Evolutionary conservation across 768 basidiomycete species (phyloP).

Genomic region (Agaricus sinodeliciosus): DNA sequence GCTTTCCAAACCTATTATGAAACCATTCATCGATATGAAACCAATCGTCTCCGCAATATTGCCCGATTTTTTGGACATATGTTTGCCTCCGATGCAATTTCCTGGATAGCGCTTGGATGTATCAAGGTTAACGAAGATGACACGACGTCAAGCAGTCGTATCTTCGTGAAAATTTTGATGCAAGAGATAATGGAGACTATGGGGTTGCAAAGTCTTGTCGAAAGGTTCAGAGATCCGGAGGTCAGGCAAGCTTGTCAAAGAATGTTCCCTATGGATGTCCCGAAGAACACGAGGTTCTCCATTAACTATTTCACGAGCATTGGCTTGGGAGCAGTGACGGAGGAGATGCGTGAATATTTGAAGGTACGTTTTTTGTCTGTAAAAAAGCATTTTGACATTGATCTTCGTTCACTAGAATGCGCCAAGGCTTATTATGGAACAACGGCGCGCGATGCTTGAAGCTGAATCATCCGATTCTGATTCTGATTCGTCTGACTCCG

Average conservation of each 20-base stretch:
- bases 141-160: slow-evolving; percentile 92
- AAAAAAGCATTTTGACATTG: neutral
- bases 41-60: slow-evolving; percentile 95
- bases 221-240: slow-evolving; percentile 87
- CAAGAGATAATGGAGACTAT: slow-evolving; percentile 92
- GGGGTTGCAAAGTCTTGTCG: slow-evolving; percentile 81
- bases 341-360: slow-evolving; percentile 94
- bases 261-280: slow-evolving; percentile 96
- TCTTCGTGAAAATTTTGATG: slow-evolving; percentile 96
- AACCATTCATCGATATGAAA: slow-evolving; percentile 98
- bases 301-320: slow-evolving; percentile 99
- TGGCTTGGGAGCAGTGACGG: slow-evolving; percentile 83
- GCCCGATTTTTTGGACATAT: slow-evolving; percentile 96
- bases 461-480: slow-evolving; percentile 47
- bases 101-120: slow-evolving; percentile 79
- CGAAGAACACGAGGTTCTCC: slow-evolving; percentile 92
- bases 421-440: slow-evolving; percentile 89
- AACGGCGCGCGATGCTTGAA: slow-evolving; percentile 82
- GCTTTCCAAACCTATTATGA: slow-evolving; percentile 89
- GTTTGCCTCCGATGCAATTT: slow-evolving; percentile 77
- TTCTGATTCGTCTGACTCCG: slow-evolving; percentile 19
- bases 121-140: slow-evolving; percentile 97
- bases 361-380: slow-evolving; percentile 49
- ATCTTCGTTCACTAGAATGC: slow-evolving; percentile 60
- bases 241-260: slow-evolving; percentile 62